Percentiles rank a stretch among this genome's conserved stretches.
phyloP scores from a whole-genome alignment of 495 filamentous ascomycete genomes.

The Penicillium cosmopolitanum region DNA sequence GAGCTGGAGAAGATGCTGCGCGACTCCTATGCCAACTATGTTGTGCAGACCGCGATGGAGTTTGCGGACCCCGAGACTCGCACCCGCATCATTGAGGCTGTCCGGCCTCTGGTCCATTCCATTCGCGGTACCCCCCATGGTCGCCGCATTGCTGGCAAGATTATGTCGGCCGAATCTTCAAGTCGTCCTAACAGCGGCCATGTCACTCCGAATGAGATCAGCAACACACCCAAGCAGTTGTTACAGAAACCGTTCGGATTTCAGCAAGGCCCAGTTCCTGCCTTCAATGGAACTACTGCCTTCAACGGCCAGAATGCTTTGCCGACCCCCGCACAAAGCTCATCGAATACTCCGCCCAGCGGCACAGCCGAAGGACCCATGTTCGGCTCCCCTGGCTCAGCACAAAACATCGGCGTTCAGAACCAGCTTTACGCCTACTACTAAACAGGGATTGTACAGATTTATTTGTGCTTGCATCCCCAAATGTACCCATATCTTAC shows the following conservation, averaged over 20 bases:
- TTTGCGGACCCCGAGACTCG: constrained; percentile 74
- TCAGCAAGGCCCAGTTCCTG: constrained; percentile 15
- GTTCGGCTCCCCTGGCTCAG: constrained; percentile 29
- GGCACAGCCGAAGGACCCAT: constrained; percentile 34
- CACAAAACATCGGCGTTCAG: constrained; percentile 32
- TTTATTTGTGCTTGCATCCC: constrained; percentile 22
- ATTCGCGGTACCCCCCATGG: constrained; percentile 91
- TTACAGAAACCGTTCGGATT: constrained; percentile 22
- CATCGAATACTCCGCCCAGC: constrained; percentile 37
- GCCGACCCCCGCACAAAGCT: constrained; percentile 34
- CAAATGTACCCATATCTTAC: constrained; percentile 48
- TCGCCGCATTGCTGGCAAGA: constrained; percentile 87
- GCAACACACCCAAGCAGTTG: constrained; percentile 31
- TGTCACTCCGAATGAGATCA: constrained; percentile 44
- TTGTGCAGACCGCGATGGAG: constrained; percentile 94
- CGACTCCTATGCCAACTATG: constrained; percentile 95
- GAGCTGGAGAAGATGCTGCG: constrained; percentile 87
- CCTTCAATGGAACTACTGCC: constrained; percentile 28
- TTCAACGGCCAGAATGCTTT: constrained; percentile 34
- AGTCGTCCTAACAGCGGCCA: constrained; percentile 38
- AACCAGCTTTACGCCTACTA: constrained; percentile 39
- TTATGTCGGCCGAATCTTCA: constrained; percentile 51
- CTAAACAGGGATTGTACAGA: constrained; percentile 23
- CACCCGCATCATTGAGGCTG: constrained; percentile 72
- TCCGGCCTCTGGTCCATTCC: constrained; percentile 78